A percentile compares a stretch with the other conserved stretches of the same genome.
phyloP scores from a whole-genome alignment of 345 rosid species.

The Erucastrum elatum region DNA sequence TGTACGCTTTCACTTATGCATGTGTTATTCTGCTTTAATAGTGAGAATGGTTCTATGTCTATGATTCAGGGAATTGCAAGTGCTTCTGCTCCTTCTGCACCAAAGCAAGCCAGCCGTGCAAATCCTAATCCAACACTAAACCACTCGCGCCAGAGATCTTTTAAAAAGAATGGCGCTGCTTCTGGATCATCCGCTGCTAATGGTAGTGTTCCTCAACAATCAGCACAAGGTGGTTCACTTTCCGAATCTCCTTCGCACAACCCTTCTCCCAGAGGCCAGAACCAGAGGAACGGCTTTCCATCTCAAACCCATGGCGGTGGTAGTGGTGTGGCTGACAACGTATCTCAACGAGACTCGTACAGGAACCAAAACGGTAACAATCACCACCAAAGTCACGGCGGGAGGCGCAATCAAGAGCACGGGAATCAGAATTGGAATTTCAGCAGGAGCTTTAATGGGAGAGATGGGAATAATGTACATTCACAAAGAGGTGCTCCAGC shows the following conservation, averaged over 20 bases:
- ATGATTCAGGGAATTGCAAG: conserved; percentile 31
- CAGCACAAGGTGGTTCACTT: conserved; percentile 25
- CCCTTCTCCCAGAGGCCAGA: conserved; percentile 39
- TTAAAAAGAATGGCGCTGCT: conserved; percentile 35
- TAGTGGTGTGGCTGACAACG: conserved; percentile 51
- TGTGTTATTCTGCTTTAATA: background rate
- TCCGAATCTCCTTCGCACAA: conserved; percentile 25
- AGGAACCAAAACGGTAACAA: conserved; percentile 71
- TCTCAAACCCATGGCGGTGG: conserved; percentile 50
- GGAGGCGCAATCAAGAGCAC: conserved; percentile 74
- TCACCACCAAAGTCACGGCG: conserved; percentile 67
- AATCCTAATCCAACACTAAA: conserved; percentile 24
- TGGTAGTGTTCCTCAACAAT: conserved; percentile 36
- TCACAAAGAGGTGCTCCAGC: conserved; percentile 58
- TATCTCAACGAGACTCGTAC: conserved; percentile 60
- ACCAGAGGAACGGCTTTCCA: conserved; percentile 53
- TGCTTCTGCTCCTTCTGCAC: conserved; percentile 29
- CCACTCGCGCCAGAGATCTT: conserved; percentile 35
- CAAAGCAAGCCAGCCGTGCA: conserved; percentile 15
- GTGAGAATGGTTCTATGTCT: conserved; percentile 7
- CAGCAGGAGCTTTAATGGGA: conserved; percentile 55
- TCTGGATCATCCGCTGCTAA: conserved; percentile 36
- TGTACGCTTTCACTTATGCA: background rate
- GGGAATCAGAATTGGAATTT: conserved; percentile 62
- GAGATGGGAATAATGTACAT: conserved; percentile 67